Base-by-base conservation (phyloP, 179 eudicot species). In the Carnegiea gigantea region DNA sequence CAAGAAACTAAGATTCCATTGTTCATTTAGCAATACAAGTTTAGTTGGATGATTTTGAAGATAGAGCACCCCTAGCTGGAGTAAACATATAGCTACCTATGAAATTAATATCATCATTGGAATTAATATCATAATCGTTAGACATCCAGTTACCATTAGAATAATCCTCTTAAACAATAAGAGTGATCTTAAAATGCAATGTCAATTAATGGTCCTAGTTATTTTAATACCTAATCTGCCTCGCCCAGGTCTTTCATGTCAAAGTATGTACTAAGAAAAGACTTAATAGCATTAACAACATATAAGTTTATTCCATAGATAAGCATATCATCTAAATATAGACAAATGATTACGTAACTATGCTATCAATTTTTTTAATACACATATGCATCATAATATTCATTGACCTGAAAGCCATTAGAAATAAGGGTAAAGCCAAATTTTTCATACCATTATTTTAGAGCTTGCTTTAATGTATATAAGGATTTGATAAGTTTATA, bases 71-170 rank as follows among this genome's bases (percentile, higher is more conserved):
- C 1, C 73, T 9, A 9, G 53, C 70, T 1, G 70, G 13, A 40
- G 54, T 76, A 24, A 76, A 84, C 0, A 78, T 40, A 78, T 81
- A 84, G 7, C 75, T 67, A 26, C 8, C 2, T 7, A 79, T 84
- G 3, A 57, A 81, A 14, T 62, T 84, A 21, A 65, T 5, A 21
- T 48, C 75, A 14, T 72, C 74, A 7, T 7, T 59, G n/a, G 6
- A 81, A 14, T 62, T 84, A 21, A 65, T 5, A 21, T 48, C 75
- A 14, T 72, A 65, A 3, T 7, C 44, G 6, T 81, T 44, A 13
- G 76, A 71, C 54, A 78, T 67, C 79, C 78, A 81, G 9, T 84
- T 77, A 24, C 44, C 78, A 64, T 84, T 70, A 71, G 59, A 24
- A 36, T 64, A 76, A 60, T 7, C 81, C 73, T 73, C 81, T 62